Evolutionary conservation across 352 stramenopile genomes (phyloP).

Genomic region (Pythium volutum): DNA sequence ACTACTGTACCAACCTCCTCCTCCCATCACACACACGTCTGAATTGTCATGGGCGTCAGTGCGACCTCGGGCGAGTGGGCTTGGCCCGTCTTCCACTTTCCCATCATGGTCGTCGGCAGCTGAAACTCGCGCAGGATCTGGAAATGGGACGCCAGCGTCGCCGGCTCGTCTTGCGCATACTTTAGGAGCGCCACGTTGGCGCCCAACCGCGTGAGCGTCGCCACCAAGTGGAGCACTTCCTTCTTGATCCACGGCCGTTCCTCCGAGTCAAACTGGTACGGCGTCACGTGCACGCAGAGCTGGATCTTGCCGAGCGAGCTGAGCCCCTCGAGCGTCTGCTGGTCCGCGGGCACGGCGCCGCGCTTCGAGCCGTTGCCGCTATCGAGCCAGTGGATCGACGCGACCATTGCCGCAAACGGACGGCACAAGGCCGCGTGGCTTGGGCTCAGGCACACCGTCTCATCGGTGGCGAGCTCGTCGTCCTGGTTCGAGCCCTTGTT

Average conservation of each 20-base stretch:
- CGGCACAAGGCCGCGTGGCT: not conserved
- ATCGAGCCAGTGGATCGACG: conserved; percentile 67
- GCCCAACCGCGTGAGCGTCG: conserved; percentile 1
- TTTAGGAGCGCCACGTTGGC: conserved; percentile 3
- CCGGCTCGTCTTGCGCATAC: conserved; percentile 9
- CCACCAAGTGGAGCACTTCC: conserved; percentile 28
- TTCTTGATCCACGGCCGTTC: conserved; percentile 53
- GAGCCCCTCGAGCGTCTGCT: conserved; percentile 34
- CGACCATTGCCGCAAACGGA: conserved; percentile 29
- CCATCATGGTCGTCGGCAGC: not conserved
- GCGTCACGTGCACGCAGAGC: conserved; percentile 61
- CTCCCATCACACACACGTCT: conserved; percentile 6
- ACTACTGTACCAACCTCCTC: too few relatives aligned
- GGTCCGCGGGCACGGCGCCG: conserved; percentile 36
- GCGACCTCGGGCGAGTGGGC: conserved; percentile 16
- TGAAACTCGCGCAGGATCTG: conserved; percentile 18
- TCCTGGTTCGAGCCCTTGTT: conserved; percentile 23
- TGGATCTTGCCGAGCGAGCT: conserved; percentile 36
- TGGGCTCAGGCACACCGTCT: not conserved
- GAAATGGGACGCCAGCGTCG: conserved; percentile 15
- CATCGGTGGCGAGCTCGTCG: not conserved
- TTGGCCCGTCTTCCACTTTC: conserved; percentile 13
- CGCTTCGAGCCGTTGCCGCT: conserved; percentile 49
- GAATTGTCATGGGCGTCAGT: conserved; percentile 9
- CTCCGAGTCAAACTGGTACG: conserved; percentile 49